These are phyloP conservation scores for Solanum arcanum DNA, from an alignment of 257 asterid species.

Conservation along the genomic window DNA sequence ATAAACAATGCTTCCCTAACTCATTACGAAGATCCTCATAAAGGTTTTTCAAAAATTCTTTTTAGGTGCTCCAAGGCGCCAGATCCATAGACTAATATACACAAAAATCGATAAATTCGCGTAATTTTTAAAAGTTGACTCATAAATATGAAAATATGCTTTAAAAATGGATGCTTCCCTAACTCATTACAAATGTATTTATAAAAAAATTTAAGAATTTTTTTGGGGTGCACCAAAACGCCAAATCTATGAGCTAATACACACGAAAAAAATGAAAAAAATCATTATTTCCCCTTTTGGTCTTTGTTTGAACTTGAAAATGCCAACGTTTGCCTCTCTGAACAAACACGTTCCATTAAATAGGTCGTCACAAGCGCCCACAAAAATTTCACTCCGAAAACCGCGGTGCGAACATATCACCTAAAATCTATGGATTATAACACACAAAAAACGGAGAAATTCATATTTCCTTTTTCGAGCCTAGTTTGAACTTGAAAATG, in stretches of 20 bases:
- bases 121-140: neutral
- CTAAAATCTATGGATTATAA: neutral
- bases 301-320: neutral
- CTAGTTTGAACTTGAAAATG: neutral
- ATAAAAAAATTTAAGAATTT: too few relatives aligned
- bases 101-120: neutral
- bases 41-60: too few relatives aligned
- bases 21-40: neutral
- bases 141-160: too few relatives aligned
- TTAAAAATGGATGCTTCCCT: neutral
- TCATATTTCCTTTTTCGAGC: neutral
- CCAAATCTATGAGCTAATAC: neutral
- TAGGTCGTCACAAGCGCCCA: neutral
- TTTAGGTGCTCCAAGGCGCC: neutral
- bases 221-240: neutral
- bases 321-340: neutral
- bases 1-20: neutral
- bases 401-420: rapidly evolving
- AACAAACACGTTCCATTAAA: neutral
- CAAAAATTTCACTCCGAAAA: neutral
- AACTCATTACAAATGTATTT: too few relatives aligned
- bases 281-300: too few relatives aligned
- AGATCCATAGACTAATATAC: too few relatives aligned
- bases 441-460: rapidly evolving
- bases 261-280: too few relatives aligned